phyloP scores from a whole-genome alignment of 768 basidiomycete species.

The Pholiota molesta region DNA sequence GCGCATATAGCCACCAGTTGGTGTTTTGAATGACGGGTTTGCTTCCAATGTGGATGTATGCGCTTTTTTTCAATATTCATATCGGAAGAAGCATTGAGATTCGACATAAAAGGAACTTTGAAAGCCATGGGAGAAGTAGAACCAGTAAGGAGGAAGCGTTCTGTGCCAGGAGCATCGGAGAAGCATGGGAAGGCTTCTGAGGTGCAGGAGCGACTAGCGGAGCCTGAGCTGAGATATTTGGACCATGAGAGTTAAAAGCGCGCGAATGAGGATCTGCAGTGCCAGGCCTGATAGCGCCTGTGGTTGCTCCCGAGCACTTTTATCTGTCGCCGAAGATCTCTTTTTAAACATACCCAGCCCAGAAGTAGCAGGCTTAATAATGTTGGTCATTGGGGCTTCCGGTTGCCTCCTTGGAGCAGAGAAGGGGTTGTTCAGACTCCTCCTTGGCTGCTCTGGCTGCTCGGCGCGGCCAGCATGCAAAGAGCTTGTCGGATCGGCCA shows the following conservation, averaged over 20 bases:
- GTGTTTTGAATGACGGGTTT: background rate
- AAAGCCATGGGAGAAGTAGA: conserved; percentile 18
- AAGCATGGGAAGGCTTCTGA: conserved; percentile 20
- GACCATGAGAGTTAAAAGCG: conserved; percentile 2
- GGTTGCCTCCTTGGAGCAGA: background rate
- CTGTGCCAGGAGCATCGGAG: conserved; percentile 23
- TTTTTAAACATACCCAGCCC: conserved; percentile 17
- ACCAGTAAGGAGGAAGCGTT: conserved; percentile 14
- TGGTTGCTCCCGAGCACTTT: conserved; percentile 6
- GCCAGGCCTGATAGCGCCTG: conserved; percentile 23
- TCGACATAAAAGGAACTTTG: conserved; percentile 22
- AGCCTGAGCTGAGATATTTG: conserved; percentile 6
- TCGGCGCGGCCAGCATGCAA: conserved; percentile 6
- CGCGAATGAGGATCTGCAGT: conserved; percentile 30
- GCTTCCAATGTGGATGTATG: conserved; percentile 28
- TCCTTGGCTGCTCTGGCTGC: background rate
- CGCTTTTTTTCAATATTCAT: conserved; percentile 22
- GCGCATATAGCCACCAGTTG: conserved; percentile 1
- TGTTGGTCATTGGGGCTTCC: background rate
- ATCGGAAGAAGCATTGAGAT: conserved; percentile 7
- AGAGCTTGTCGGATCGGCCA: conserved; percentile 14
- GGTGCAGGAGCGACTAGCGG: conserved; percentile 27
- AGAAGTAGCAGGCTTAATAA: conserved; percentile 2
- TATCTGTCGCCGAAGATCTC: conserved; percentile 13
- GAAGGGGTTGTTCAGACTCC: background rate